These are phyloP conservation scores for Xylariaceae sp. DNA, from an alignment of 2,329 filamentous ascomycete species.

Conservation along the genomic window DNA sequence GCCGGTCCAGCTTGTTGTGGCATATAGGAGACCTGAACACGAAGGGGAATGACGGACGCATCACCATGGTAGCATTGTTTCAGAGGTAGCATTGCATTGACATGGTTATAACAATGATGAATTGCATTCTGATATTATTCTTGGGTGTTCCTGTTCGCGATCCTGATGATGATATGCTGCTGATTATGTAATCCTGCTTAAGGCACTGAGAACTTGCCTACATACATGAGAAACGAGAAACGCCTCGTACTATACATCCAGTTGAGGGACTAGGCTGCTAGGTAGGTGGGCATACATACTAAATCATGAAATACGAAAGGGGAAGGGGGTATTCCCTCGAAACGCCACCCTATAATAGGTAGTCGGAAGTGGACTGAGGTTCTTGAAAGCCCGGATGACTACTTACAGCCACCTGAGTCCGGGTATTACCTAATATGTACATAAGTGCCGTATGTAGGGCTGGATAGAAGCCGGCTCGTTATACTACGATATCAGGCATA, in stretches of 20 bases:
- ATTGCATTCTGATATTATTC: conserved; percentile 1
- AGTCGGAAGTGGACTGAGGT: background rate
- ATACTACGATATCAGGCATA: too few relatives aligned
- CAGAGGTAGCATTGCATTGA: conserved; percentile 1
- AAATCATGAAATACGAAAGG: too few relatives aligned
- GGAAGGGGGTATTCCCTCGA: too few relatives aligned
- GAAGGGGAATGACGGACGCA: background rate
- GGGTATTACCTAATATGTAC: background rate
- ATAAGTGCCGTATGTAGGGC: background rate
- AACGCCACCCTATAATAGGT: too few relatives aligned
- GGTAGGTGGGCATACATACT: too few relatives aligned
- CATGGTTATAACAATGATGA: conserved; percentile 7
- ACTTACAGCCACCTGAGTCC: background rate
- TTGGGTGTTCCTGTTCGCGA: background rate
- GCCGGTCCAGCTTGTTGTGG: background rate
- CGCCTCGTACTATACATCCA: too few relatives aligned
- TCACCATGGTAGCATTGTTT: conserved; percentile 12
- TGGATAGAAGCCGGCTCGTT: background rate
- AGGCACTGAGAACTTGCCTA: too few relatives aligned
- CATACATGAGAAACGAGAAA: too few relatives aligned
- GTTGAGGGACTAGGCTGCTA: too few relatives aligned
- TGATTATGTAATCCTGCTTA: background rate
- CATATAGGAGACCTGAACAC: background rate
- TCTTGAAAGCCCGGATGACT: background rate
- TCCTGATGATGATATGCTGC: background rate